Base-by-base conservation (phyloP, 768 basidiomycete species). In the Cystobasidium ongulense region DNA sequence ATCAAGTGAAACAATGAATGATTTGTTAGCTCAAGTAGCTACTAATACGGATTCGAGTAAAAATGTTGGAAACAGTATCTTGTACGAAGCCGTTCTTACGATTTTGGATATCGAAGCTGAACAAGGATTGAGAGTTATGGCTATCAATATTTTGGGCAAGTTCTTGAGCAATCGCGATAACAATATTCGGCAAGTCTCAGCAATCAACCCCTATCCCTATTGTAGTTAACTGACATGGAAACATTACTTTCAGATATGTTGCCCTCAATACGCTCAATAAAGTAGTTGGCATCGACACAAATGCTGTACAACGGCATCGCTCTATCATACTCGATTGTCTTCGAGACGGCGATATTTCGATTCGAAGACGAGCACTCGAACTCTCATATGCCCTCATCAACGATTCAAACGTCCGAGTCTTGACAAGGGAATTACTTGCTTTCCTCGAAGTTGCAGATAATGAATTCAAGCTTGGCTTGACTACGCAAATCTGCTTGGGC, bases 311-410 rank as follows among this genome's bases (percentile, higher is more conserved):
- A 81, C 88, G 96, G 27, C 96, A 99, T 81, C 90, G 93, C 29
- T 93, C 95, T 81, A 98, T 91, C 77, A 97, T 99, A 76, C 87
- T 99, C n/a, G 95, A 98, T 81, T 99, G 96, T 83, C 84, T 99
- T 43, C 89, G 95, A n/a, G 96, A 99, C 77, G 96, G 95, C 11
- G 96, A 98, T 78, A 97, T 99, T 71, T 99, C 96, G 11, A 99
- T 99, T 80, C 88, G 96, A 38, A 88, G 96, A 53, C 89, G 96
- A 72, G 96, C 96, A 0, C 87, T 99, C 36, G 96, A 98, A 81
- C 85, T 99, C 1, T 96, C 93, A 13, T 99, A 98, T 80, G 94
- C 95, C 0, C 86, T 99, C 67, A 92, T 97, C 81, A 95, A 96
- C 80, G 95, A 98, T 78, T 85, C 86, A 76, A 98, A 96, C 79